phyloP scores from a whole-genome alignment of 2,329 filamentous ascomycete species.

The Monosporascus sp. region DNA sequence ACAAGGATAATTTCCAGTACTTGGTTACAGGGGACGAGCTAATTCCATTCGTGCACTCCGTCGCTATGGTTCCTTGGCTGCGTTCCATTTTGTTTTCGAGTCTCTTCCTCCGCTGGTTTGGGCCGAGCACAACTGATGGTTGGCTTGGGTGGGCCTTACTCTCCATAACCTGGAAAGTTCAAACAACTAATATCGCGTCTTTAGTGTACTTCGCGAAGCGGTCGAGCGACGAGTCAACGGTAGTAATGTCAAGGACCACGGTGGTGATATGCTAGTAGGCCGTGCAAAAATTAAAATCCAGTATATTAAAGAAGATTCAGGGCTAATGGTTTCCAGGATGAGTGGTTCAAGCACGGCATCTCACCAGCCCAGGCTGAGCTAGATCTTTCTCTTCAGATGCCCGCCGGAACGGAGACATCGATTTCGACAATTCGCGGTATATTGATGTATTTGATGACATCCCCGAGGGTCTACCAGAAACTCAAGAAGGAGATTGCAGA shows the following conservation, averaged over 20 bases:
- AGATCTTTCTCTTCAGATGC: constrained; percentile 19
- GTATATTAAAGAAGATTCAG: background rate
- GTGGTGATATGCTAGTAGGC: constrained; percentile 19
- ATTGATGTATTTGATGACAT: constrained; percentile 14
- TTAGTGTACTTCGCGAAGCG: constrained; percentile 12
- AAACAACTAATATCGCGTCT: too few species aligned
- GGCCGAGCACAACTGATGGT: constrained; percentile 17
- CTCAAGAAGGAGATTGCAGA: constrained; percentile 15
- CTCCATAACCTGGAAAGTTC: too few species aligned
- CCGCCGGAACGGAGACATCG: constrained; percentile 18
- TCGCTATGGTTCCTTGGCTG: constrained; percentile 18
- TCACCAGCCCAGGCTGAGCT: constrained; percentile 19
- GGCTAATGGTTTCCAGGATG: constrained; percentile 10
- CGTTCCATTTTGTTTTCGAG: constrained; percentile 16
- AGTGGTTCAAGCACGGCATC: constrained; percentile 20
- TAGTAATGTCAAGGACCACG: background rate
- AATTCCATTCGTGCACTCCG: constrained; percentile 15
- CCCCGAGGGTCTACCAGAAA: constrained; percentile 12
- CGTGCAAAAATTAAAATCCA: background rate
- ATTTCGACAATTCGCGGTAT: constrained; percentile 16
- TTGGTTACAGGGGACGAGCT: constrained; percentile 14
- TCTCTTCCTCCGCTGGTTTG: constrained; percentile 16
- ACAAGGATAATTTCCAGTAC: constrained; percentile 21
- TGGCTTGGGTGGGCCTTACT: constrained; percentile 8
- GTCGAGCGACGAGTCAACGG: constrained; percentile 16